Evolutionary conservation across 2,329 filamentous ascomycete genomes (phyloP).

Genomic region (Didymella segeticola): DNA sequence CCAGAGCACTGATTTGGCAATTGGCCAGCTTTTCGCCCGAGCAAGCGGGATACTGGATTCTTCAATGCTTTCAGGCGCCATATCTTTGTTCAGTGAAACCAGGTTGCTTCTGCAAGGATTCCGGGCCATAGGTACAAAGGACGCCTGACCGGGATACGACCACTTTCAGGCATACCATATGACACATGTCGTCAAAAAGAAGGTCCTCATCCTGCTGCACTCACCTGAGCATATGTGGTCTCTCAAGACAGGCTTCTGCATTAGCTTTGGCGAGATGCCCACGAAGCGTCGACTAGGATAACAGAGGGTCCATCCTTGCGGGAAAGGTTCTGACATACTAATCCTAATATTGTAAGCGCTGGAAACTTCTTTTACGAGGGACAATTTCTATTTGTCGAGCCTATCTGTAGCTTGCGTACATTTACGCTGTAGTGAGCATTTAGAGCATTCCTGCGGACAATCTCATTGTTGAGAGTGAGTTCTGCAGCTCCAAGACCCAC

Average conservation of each 20-base stretch:
- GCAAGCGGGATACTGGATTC: neutral
- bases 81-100: neutral
- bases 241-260: neutral
- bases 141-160: neutral
- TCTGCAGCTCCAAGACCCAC: neutral
- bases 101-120: neutral
- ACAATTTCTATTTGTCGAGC: neutral
- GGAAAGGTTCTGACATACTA: neutral
- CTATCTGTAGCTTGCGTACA: too few relatives aligned
- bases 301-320: neutral
- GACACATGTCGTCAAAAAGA: neutral
- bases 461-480: too few relatives aligned
- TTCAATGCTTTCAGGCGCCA: neutral
- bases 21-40: neutral
- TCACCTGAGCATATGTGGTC: too few relatives aligned
- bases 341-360: neutral
- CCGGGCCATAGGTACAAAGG: neutral
- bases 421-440: too few relatives aligned
- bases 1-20: too few relatives aligned
- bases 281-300: neutral
- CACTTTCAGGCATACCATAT: neutral
- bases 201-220: neutral
- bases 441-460: too few relatives aligned
- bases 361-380: neutral
- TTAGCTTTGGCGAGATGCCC: neutral